A percentile compares a stretch with the other conserved stretches of the same genome.
Evolutionary conservation across 2,329 filamentous ascomycete species (phyloP).

Genomic region (Rhinocladiella mackenziei): DNA sequence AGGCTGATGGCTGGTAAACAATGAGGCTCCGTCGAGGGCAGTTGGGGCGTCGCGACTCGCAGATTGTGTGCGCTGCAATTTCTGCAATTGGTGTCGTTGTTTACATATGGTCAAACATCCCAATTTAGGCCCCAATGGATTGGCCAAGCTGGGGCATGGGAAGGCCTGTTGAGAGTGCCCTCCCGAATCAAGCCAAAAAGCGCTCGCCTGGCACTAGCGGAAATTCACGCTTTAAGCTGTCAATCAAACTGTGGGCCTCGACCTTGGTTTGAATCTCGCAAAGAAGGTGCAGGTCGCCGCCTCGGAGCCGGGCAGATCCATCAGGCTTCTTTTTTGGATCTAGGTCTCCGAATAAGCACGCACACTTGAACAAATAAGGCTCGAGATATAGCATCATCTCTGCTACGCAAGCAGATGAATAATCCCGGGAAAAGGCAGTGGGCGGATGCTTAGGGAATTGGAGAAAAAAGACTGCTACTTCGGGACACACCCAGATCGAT

Average conservation of each 20-base stretch:
- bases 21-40: slow-evolving; percentile 10
- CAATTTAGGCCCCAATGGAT: slow-evolving; percentile 16
- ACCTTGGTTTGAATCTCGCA: slow-evolving; percentile 26
- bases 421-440: slow-evolving; percentile 15
- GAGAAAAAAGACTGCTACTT: background rate
- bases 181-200: slow-evolving; percentile 5
- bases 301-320: slow-evolving; percentile 10
- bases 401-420: slow-evolving; percentile 15
- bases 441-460: slow-evolving; percentile 9
- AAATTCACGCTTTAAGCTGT: slow-evolving; percentile 25
- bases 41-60: background rate
- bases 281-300: slow-evolving; percentile 12
- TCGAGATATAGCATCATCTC: slow-evolving; percentile 8
- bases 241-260: slow-evolving; percentile 24
- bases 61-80: slow-evolving; percentile 13
- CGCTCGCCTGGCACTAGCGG: slow-evolving; percentile 26
- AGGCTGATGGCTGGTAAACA: slow-evolving; percentile 11
- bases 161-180: slow-evolving; percentile 12
- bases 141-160: slow-evolving; percentile 14
- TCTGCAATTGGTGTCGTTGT: slow-evolving; percentile 19
- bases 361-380: slow-evolving; percentile 16
- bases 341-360: slow-evolving; percentile 6
- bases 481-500: slow-evolving; percentile 11
- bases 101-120: slow-evolving; percentile 19
- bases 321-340: slow-evolving; percentile 15